Evolutionary conservation across 805 yeast genomes (phyloP).

Genomic region (Saccharomycopsis babjevae): DNA sequence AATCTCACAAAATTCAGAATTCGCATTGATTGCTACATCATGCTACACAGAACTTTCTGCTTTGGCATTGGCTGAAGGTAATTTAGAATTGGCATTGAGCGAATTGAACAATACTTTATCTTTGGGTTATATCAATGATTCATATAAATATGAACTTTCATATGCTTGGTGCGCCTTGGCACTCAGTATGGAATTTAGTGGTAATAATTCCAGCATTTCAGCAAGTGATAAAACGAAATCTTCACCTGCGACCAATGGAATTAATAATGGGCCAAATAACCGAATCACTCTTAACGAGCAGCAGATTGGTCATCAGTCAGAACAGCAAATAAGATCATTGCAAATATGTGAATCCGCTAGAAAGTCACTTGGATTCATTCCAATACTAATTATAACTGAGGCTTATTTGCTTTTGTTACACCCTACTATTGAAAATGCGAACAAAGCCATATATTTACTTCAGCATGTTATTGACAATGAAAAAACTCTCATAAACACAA

Average conservation of each 20-base stretch:
- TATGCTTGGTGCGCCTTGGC: constrained; percentile 46
- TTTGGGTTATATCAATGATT: constrained; percentile 39
- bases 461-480: constrained; percentile 24
- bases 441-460: constrained; percentile 29
- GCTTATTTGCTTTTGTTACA: constrained; percentile 37
- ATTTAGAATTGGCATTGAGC: constrained; percentile 37
- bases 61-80: constrained; percentile 41
- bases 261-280: constrained; percentile 27
- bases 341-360: constrained; percentile 41
- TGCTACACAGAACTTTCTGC: constrained; percentile 49
- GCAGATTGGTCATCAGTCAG: neutral
- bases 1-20: constrained; percentile 19
- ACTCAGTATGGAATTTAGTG: constrained; percentile 33
- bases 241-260: constrained; percentile 29
- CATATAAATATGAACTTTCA: constrained; percentile 36
- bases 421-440: constrained; percentile 26
- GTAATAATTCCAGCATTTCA: neutral
- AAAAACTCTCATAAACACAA: constrained; percentile 8
- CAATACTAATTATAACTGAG: constrained; percentile 37
- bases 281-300: neutral
- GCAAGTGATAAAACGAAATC: no score
- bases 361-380: constrained; percentile 33
- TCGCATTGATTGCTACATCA: constrained; percentile 39
- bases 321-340: constrained; percentile 26
- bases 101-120: constrained; percentile 42